Base-by-base conservation (phyloP, 352 stramenopile genomes). In the Globisporangium nagaii region DNA sequence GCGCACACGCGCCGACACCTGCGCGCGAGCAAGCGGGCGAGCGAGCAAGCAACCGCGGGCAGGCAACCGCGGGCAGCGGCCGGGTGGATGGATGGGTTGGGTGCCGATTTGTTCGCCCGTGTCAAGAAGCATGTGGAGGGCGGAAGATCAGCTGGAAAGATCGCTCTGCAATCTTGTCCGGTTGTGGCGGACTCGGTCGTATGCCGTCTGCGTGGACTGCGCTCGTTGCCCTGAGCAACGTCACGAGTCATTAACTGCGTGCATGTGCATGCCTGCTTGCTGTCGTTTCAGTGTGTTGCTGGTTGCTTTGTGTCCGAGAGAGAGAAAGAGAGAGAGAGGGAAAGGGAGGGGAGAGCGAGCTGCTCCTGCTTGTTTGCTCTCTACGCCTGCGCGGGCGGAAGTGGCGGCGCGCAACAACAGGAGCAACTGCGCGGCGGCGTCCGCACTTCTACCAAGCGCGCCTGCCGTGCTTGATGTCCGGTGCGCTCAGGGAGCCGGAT, bases 101-200 rank as follows among this genome's bases (percentile, higher is more conserved):
- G n/a, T n/a, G n/a, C 22, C 7, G 25, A 17, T 20, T 25, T 22
- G 20, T 41, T 39, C 13, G 22, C 40, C 22, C n/a, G n/a, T n/a
- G n/a, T n/a, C n/a, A n/a, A n/a, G n/a, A n/a, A n/a, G n/a, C n/a
- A n/a, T n/a, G n/a, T n/a, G n/a, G n/a, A 24, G 45, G 45, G 45
- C 3, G 45, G 45, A 52, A 52, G 45, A 40, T 52, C 45, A 39
- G 45, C 27, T 52, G 45, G 28, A 19, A 39, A 37, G 19, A 24
- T 24, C 28, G 28, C 45, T 52, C 28, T 53, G 31, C 20, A 42
- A 53, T 53, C 46, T 37, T 51, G 44, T 51, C 44, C n/a, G 6
- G 15, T 53, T 42, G 31, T 42, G n/a, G 22, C n/a, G 28, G n/a
- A 45, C 10, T 9, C 39, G 39, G n/a, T 48, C 17, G 41, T n/a